Evolutionary conservation across 257 asterid genomes (phyloP).

Genomic region (Nicotiana noctiflora): DNA sequence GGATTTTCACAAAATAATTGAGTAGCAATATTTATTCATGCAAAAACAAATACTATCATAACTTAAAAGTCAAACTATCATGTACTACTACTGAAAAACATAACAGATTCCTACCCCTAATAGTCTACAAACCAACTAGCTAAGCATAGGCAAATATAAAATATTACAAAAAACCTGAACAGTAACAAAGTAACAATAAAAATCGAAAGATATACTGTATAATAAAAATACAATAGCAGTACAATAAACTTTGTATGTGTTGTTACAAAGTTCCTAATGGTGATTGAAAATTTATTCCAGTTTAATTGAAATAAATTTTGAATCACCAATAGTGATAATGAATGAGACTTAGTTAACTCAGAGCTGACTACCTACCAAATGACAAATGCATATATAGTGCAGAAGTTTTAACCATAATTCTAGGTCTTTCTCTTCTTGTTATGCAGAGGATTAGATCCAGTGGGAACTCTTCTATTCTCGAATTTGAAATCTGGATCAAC

Average conservation of each 20-base stretch:
- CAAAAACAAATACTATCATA: neutral
- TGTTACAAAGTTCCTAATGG: neutral
- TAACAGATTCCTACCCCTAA: neutral
- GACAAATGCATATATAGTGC: too few relatives aligned
- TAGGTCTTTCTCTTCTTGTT: conserved; percentile 6
- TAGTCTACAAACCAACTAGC: neutral
- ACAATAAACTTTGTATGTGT: neutral
- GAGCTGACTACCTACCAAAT: too few relatives aligned
- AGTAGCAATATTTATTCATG: neutral
- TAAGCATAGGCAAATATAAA: neutral
- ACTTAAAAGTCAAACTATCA: neutral
- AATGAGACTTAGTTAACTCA: neutral
- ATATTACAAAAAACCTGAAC: neutral
- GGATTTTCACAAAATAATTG: neutral
- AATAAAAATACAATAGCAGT: too few relatives aligned
- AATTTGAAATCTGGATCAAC: too few relatives aligned
- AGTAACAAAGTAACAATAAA: neutral
- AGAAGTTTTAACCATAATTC: neutral
- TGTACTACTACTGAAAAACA: neutral
- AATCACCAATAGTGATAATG: conserved; percentile 3
- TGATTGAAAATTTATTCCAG: conserved; percentile 3
- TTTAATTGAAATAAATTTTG: conserved; percentile 11
- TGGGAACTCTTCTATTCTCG: too few relatives aligned
- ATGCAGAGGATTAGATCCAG: neutral
- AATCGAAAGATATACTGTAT: neutral